Evolutionary conservation across 2,329 filamentous ascomycete genomes (phyloP).

Genomic region (Aspergillus flavus): DNA sequence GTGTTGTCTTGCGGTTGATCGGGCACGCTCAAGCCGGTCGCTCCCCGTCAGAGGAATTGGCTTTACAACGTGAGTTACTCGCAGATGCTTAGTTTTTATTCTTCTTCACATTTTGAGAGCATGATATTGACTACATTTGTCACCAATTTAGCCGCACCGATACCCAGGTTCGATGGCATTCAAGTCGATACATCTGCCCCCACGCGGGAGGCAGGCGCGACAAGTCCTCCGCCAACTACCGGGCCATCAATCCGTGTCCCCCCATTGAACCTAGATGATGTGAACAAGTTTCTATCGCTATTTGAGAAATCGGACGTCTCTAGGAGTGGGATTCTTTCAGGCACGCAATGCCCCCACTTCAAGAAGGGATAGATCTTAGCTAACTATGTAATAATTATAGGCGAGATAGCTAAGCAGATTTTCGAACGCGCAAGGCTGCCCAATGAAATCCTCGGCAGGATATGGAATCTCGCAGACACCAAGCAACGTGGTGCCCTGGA

Average conservation of each 20-base stretch:
- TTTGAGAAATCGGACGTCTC: slow-evolving; percentile 87
- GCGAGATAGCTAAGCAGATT: slow-evolving; percentile 86
- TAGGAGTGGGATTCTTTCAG: slow-evolving; percentile 70
- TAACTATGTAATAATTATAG: slow-evolving; percentile 42
- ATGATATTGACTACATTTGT: slow-evolving; percentile 7
- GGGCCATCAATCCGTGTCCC: slow-evolving; percentile 79
- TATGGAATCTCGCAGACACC: slow-evolving; percentile 94
- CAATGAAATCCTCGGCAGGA: slow-evolving; percentile 87
- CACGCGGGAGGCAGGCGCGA: slow-evolving; percentile 51
- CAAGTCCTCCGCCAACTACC: slow-evolving; percentile 48
- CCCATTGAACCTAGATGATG: slow-evolving; percentile 83
- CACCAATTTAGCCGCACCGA: slow-evolving; percentile 64
- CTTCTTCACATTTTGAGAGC: not conserved
- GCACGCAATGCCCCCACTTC: slow-evolving; percentile 36
- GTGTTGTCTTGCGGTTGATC: slow-evolving; percentile 88
- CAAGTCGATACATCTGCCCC: slow-evolving; percentile 49
- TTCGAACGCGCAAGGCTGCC: slow-evolving; percentile 91
- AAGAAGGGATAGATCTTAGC: not conserved
- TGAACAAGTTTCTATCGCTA: slow-evolving; percentile 81
- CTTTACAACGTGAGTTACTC: slow-evolving; percentile 66
- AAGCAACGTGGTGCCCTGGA: slow-evolving; percentile 88
- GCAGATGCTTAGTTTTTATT: not conserved
- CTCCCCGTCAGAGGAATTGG: slow-evolving; percentile 77
- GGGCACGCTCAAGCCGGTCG: slow-evolving; percentile 90
- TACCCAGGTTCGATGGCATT: slow-evolving; percentile 89